Percentiles rank a stretch among this genome's conserved stretches.
Conservation (phyloP, 495 filamentous ascomycete species). For the Halenospora varia region DNA sequence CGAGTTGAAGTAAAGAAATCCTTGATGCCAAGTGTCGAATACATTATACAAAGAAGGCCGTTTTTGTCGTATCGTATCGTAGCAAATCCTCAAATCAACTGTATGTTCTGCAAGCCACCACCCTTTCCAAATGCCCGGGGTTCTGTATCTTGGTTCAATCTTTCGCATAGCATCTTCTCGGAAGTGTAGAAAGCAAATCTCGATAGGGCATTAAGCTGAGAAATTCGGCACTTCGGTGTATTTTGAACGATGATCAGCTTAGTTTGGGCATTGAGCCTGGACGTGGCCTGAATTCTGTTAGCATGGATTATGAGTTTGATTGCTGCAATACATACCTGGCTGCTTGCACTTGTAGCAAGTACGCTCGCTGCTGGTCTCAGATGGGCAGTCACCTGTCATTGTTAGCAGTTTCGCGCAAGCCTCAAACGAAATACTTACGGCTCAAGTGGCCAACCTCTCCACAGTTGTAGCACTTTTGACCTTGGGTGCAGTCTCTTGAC, state of each 20-base stretch:
- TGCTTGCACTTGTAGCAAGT: conserved; percentile 99
- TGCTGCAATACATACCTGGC: conserved; percentile 35
- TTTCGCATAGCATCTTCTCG: conserved; percentile 13
- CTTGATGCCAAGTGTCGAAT: neutral
- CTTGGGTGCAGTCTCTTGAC: conserved; percentile 91
- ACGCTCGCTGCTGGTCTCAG: conserved; percentile 82
- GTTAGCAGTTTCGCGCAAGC: neutral
- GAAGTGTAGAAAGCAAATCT: conserved; percentile 16
- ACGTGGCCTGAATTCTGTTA: conserved; percentile 63
- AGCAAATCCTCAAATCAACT: conserved; percentile 28
- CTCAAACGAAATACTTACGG: neutral
- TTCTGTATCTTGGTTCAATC: conserved; percentile 16
- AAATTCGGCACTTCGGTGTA: conserved; percentile 15
- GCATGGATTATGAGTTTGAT: neutral
- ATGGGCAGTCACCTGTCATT: conserved; percentile 94
- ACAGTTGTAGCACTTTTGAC: conserved; percentile 99
- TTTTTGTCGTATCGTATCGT: conserved; percentile 6
- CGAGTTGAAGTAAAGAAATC: conserved; percentile 5
- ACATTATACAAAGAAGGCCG: conserved; percentile 23
- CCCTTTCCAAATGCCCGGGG: conserved; percentile 29
- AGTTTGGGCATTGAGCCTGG: conserved; percentile 68
- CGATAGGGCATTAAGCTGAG: conserved; percentile 1
- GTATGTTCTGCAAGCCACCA: conserved; percentile 20
- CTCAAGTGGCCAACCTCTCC: conserved; percentile 71
- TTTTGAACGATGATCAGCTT: conserved; percentile 5